A percentile compares a stretch with the other conserved stretches of the same genome.
These are phyloP conservation scores for Suaeda aralocaspica DNA, from an alignment of 148 eudicot species.

Conservation along the genomic window DNA sequence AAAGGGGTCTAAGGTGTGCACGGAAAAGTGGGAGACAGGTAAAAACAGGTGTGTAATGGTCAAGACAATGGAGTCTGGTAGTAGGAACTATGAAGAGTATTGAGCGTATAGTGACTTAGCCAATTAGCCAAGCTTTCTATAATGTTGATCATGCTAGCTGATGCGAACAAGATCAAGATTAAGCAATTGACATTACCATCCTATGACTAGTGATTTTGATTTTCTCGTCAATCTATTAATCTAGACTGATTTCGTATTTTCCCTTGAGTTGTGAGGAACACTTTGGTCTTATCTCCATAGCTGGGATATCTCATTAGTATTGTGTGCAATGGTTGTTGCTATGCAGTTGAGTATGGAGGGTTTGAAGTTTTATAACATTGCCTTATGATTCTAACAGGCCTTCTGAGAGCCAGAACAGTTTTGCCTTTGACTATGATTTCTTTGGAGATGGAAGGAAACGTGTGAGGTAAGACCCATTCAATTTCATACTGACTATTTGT, in stretches of 20 bases:
- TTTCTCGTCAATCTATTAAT: background rate
- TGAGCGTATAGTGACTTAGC: background rate
- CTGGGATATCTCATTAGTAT: background rate
- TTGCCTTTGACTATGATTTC: constrained; percentile 33
- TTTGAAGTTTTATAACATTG: background rate
- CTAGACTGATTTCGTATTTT: background rate
- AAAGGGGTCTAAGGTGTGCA: background rate
- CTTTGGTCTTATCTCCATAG: background rate
- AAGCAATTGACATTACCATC: too few species aligned
- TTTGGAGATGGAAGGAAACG: constrained; percentile 50
- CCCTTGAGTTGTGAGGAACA: background rate
- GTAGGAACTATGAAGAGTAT: background rate
- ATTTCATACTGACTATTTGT: constrained; percentile 7
- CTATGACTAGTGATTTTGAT: background rate
- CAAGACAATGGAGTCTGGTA: too few species aligned
- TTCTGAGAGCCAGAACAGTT: constrained; percentile 24
- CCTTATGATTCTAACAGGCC: constrained; percentile 33
- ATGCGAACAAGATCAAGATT: constrained; percentile 1
- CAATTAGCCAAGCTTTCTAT: background rate
- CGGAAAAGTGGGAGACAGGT: too few species aligned
- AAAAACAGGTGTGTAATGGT: background rate
- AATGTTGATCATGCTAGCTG: background rate
- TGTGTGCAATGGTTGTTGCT: background rate
- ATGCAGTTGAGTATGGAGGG: background rate
- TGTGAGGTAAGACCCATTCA: constrained; percentile 39